Percentiles rank a stretch among this genome's conserved stretches.
phyloP scores from a whole-genome alignment of 164 flowering plant genomes.

The Vitis cinerea region DNA sequence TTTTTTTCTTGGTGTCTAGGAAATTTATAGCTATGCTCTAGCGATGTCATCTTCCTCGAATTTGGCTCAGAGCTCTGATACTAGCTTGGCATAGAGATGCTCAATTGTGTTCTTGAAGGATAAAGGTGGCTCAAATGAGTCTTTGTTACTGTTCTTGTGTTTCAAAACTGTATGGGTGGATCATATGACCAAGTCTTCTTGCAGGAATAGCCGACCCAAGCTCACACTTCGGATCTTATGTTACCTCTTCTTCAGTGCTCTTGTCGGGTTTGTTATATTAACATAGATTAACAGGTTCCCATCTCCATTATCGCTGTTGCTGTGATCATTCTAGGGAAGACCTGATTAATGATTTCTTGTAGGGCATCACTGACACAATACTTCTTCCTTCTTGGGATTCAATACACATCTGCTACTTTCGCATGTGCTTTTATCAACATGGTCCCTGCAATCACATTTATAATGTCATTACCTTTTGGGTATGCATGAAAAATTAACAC shows the following conservation, averaged over 20 bases:
- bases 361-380: constrained; percentile 74
- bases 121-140: no score
- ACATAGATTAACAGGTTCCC: background rate
- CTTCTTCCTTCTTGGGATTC: constrained; percentile 68
- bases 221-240: constrained; percentile 52
- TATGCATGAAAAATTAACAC: constrained; percentile 12
- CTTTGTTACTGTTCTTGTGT: no score
- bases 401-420: constrained; percentile 76
- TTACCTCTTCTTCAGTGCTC: constrained; percentile 63
- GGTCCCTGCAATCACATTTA: constrained; percentile 74
- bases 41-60: no score
- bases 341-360: constrained; percentile 5
- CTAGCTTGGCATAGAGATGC: no score
- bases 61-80: background rate
- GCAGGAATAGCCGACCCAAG: constrained; percentile 69
- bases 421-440: constrained; percentile 80
- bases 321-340: background rate
- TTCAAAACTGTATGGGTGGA: no score
- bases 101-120: no score
- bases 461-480: constrained; percentile 77
- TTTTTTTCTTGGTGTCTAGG: background rate
- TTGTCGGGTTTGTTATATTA: constrained; percentile 56
- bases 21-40: no score
- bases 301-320: background rate
- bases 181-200: constrained; percentile 14